phyloP scores from a whole-genome alignment of 805 yeast species.

The Metschnikowia cerradonensis region DNA sequence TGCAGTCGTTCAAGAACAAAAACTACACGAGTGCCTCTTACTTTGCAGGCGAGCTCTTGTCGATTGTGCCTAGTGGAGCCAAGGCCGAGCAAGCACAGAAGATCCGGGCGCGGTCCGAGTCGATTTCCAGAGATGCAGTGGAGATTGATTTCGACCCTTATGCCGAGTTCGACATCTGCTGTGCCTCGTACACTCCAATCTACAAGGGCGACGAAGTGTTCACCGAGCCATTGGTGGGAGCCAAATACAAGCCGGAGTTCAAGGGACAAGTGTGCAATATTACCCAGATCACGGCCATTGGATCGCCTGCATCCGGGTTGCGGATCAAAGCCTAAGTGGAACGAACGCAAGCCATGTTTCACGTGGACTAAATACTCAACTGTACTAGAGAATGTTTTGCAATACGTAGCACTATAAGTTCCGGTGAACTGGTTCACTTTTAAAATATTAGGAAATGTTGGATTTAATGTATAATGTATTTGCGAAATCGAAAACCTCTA shows the following conservation, averaged over 20 bases:
- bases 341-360: neutral
- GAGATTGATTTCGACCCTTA: conserved; percentile 91
- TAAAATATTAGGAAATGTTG: too few species aligned
- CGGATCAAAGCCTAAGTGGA: conserved; percentile 40
- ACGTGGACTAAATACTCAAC: neutral
- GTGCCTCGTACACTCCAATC: conserved; percentile 82
- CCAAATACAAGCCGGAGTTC: conserved; percentile 71
- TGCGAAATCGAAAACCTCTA: too few species aligned
- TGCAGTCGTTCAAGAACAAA: conserved; percentile 82
- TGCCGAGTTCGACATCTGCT: conserved; percentile 88
- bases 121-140: conserved; percentile 77
- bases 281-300: conserved; percentile 73
- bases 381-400: neutral
- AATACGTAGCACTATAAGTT: neutral
- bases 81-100: conserved; percentile 87
- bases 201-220: conserved; percentile 69
- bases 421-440: too few species aligned
- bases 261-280: conserved; percentile 78
- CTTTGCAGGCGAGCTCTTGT: conserved; percentile 81
- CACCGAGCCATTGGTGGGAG: conserved; percentile 83
- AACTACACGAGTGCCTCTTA: conserved; percentile 85
- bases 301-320: conserved; percentile 90
- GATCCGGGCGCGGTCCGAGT: conserved; percentile 75
- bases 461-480: too few species aligned
- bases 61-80: conserved; percentile 65